Base-by-base conservation (phyloP, 257 asterid genomes). In the Mentha longifolia region DNA sequence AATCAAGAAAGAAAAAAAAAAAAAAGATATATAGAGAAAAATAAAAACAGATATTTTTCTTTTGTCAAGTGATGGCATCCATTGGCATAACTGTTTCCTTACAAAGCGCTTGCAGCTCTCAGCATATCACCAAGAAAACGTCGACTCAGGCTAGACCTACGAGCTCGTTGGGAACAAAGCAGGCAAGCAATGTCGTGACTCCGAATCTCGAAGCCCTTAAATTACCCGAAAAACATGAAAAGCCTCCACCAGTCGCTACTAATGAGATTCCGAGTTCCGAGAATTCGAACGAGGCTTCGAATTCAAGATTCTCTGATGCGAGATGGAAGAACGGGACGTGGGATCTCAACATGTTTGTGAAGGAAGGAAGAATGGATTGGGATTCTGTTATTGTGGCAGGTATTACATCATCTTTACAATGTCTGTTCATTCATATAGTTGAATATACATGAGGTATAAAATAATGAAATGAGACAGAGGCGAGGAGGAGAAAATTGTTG, bases 241-340 rank as follows among this genome's bases (percentile, higher is more conserved):
- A 20, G 9, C 61, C 79, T 15, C 52, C 75, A 15, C 9, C 59
- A 5, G 58, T 42, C 25, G 39, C 51, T 31, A 70, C 20, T 35
- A 75, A 75, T 12, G 83, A 68, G 70, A 28, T 61, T 4, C 66
- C 62, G 54, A 25, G 41, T 3, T 17, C 12, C 17, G 9, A 7
- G 63, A 74, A 74, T 22, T 15, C 64, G 7, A 71, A 65, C 6
- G 76, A 83, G 49, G 4, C 63, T 8, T 20, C 80, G 17, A 52
- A 9, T 14, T 73, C 66, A 3, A 79, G 65, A 13, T 86, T 86
- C 79, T 66, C 35, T 3, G 91, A 90, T 9, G 72, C 59, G 67
- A 74, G 88, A 58, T 85, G 97, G 93, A 88, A 77, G 65, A 88
- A 86, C 9, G 97, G 90, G 59, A 86, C 89, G 14, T 90, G 93